Evolutionary conservation across 192 early-diverging fungal genomes (phyloP).

Genomic region (Allomyces macrogynus): DNA sequence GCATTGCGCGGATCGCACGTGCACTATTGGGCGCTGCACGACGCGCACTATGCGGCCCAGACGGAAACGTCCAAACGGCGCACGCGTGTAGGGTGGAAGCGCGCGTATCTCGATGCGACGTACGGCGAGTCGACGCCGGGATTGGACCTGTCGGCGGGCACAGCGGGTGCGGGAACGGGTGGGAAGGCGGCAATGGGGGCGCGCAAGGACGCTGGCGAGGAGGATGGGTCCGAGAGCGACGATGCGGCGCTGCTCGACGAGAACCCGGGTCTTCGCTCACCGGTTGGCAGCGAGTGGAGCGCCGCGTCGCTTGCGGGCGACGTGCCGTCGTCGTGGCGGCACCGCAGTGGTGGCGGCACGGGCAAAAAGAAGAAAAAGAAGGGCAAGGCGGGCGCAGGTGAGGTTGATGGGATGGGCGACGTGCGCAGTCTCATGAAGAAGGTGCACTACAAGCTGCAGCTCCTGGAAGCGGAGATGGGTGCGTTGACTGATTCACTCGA

Average conservation of each 20-base stretch:
- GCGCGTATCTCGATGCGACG: no score
- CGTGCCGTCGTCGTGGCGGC: not conserved
- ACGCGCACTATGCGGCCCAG: not conserved
- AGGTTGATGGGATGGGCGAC: not conserved
- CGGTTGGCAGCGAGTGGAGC: not conserved
- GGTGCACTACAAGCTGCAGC: constrained; percentile 1
- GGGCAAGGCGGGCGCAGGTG: not conserved
- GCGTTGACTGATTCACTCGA: no score
- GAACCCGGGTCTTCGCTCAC: not conserved
- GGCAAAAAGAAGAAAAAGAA: not conserved
- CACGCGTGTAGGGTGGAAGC: not conserved
- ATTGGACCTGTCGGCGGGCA: not conserved
- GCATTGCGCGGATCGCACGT: not conserved
- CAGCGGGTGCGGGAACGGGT: no score
- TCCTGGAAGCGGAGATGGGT: not conserved
- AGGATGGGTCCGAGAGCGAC: not conserved
- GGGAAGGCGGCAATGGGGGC: not conserved
- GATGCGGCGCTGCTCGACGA: not conserved
- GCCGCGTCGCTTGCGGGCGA: not conserved
- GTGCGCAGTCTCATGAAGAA: not conserved
- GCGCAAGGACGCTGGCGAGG: not conserved
- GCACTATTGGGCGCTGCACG: not conserved
- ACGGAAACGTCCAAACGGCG: not conserved
- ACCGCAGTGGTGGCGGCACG: no score
- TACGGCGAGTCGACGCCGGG: not conserved